A percentile compares a stretch with the other conserved stretches of the same genome.
Conservation (phyloP, 176 grass and related monocot genomes). For the Secale cereale region DNA sequence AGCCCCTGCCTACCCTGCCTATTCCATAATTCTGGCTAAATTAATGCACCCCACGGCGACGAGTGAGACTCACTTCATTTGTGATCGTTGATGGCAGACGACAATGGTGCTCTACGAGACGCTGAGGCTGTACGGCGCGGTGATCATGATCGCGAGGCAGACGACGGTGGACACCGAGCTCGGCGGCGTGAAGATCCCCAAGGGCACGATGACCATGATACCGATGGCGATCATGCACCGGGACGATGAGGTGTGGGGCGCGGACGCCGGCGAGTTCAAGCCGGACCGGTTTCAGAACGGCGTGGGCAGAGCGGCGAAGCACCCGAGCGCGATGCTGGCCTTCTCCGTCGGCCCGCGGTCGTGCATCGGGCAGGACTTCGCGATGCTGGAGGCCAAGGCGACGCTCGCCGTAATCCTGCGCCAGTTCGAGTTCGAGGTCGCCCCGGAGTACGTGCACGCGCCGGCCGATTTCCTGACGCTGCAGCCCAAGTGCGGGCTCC, state of each 20-base stretch:
- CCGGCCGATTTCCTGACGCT: constrained; percentile 29
- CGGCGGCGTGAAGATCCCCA: constrained; percentile 30
- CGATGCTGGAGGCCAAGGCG: constrained; percentile 51
- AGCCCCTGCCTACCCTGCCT: not conserved
- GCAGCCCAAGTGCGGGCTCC: constrained; percentile 40
- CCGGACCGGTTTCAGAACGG: constrained; percentile 48
- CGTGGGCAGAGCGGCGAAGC: constrained; percentile 19
- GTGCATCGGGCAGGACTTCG: constrained; percentile 63
- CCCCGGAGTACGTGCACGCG: constrained; percentile 59
- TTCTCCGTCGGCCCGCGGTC: constrained; percentile 39
- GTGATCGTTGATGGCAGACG: constrained; percentile 18
- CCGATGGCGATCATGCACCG: constrained; percentile 42
- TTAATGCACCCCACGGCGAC: not conserved
- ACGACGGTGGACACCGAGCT: constrained; percentile 24
- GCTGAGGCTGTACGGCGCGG: constrained; percentile 43
- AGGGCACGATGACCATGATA: constrained; percentile 16
- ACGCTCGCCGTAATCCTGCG: constrained; percentile 36
- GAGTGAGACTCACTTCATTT: not conserved
- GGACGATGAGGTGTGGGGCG: constrained; percentile 45
- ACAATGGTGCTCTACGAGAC: constrained; percentile 55
- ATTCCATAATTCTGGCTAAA: too few relatives aligned
- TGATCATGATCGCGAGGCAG: not conserved
- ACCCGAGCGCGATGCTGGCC: constrained; percentile 44
- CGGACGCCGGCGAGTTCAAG: constrained; percentile 45
- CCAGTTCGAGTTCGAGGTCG: constrained; percentile 35